These are phyloP conservation scores for Thelephora ganbajun DNA, from an alignment of 768 basidiomycete species.

Conservation along the genomic window DNA sequence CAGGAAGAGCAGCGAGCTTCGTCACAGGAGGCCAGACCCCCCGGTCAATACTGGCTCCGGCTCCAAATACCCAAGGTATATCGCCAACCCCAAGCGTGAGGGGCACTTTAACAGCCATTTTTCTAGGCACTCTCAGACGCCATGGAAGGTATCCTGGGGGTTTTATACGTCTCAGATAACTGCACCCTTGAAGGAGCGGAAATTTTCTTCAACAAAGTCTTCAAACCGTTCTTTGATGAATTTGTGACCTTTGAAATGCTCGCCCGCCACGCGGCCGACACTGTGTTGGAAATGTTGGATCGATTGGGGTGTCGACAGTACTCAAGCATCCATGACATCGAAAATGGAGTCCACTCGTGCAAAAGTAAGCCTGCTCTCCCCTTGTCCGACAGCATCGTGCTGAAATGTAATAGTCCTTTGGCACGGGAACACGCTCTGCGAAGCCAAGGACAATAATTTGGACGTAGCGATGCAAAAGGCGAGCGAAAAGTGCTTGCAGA, in stretches of 20 bases:
- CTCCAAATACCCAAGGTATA: slow-evolving; percentile 65
- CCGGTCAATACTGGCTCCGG: slow-evolving; percentile 69
- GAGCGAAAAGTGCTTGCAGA: slow-evolving; percentile 54
- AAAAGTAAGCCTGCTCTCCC: slow-evolving; percentile 30
- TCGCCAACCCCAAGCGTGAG: neutral
- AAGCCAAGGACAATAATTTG: slow-evolving; percentile 34
- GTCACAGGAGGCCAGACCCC: slow-evolving; percentile 30
- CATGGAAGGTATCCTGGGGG: slow-evolving; percentile 69
- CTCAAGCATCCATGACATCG: slow-evolving; percentile 36
- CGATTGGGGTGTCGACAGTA: slow-evolving; percentile 58
- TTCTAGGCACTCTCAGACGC: slow-evolving; percentile 61
- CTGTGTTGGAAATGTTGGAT: slow-evolving; percentile 61
- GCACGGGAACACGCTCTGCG: slow-evolving; percentile 51
- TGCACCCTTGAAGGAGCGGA: slow-evolving; percentile 50
- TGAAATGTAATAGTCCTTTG: slow-evolving; percentile 36
- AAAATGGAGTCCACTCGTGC: slow-evolving; percentile 26
- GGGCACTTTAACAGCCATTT: neutral
- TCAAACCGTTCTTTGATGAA: slow-evolving; percentile 69
- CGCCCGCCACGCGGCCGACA: slow-evolving; percentile 65
- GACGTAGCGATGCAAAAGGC: slow-evolving; percentile 45
- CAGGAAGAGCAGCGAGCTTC: slow-evolving; percentile 33
- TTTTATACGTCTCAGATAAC: slow-evolving; percentile 63
- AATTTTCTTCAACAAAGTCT: slow-evolving; percentile 47
- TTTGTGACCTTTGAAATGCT: slow-evolving; percentile 62
- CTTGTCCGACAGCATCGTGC: neutral